Conservation (phyloP, 257 asterid genomes). For the Ocimum tenuiflorum region DNA sequence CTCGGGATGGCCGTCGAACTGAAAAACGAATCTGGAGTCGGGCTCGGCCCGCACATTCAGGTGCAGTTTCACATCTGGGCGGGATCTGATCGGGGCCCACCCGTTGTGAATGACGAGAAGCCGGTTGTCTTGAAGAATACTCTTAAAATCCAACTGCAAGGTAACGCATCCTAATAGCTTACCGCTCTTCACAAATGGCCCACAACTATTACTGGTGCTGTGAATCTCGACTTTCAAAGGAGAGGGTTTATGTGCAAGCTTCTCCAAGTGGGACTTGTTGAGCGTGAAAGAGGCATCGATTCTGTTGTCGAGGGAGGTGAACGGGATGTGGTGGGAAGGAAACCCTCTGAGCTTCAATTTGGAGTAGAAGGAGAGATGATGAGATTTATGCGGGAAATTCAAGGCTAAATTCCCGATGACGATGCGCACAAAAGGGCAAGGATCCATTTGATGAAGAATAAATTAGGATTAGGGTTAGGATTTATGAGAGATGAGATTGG, state of each 20-base stretch:
- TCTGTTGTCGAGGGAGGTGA: constrained; percentile 34
- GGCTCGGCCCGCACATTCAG: constrained; percentile 68
- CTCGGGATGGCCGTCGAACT: constrained; percentile 91
- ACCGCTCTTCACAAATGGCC: constrained; percentile 22
- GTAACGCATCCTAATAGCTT: constrained; percentile 52
- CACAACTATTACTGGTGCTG: constrained; percentile 23
- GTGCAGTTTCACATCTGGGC: constrained; percentile 33
- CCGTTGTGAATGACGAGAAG: constrained; percentile 57
- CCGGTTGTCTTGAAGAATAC: constrained; percentile 35
- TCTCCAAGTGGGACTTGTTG: constrained; percentile 55
- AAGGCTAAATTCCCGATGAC: constrained; percentile 54
- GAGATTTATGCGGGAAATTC: constrained; percentile 26
- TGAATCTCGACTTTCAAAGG: constrained; percentile 48
- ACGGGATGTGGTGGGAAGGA: constrained; percentile 32
- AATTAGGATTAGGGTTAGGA: background rate
- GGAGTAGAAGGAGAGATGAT: constrained; percentile 30
- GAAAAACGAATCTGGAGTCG: constrained; percentile 92
- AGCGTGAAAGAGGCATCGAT: constrained; percentile 52
- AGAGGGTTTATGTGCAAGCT: constrained; percentile 31
- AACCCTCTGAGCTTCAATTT: constrained; percentile 64
- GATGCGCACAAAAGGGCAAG: constrained; percentile 82
- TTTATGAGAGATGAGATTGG: constrained; percentile 15
- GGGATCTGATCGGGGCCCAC: constrained; percentile 50
- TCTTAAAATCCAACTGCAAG: constrained; percentile 65
- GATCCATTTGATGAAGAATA: constrained; percentile 87